These are phyloP conservation scores for Leccinum subgranulosum DNA, from an alignment of 768 basidiomycete species.

Conservation along the genomic window DNA sequence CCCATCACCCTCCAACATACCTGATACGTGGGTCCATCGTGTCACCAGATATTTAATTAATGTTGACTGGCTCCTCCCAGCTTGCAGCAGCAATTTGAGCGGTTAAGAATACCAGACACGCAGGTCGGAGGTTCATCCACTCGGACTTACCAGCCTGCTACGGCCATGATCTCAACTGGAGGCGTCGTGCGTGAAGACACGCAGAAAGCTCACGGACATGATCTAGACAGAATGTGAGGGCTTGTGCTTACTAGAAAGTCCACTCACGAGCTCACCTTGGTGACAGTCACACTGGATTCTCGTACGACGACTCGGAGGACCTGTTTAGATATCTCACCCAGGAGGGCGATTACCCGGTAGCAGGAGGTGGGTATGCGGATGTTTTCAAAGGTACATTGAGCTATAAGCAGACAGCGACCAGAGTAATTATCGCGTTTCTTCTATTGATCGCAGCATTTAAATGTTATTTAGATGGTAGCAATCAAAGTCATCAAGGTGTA, in stretches of 20 bases:
- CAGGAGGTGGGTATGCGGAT: neutral
- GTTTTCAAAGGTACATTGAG: neutral
- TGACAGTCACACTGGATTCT: neutral
- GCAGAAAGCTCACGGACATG: neutral
- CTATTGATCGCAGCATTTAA: neutral
- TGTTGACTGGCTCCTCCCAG: neutral
- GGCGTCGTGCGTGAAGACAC: neutral
- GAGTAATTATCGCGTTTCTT: neutral
- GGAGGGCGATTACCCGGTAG: neutral
- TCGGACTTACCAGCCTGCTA: neutral
- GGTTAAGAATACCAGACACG: neutral
- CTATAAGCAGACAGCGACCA: neutral
- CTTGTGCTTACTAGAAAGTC: neutral
- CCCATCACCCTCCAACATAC: neutral
- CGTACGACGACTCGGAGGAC: neutral
- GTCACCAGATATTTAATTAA: neutral
- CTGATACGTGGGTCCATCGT: neutral
- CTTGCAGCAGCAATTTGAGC: neutral
- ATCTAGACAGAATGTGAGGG: neutral
- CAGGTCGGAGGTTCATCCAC: neutral
- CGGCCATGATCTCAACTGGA: neutral
- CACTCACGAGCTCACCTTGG: neutral
- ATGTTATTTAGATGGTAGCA: neutral
- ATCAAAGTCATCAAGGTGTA: constrained; percentile 6
- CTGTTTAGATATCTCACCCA: neutral